These are phyloP conservation scores for Funneliformis geosporum DNA, from an alignment of 192 early-diverging fungal genomes.

Conservation along the genomic window DNA sequence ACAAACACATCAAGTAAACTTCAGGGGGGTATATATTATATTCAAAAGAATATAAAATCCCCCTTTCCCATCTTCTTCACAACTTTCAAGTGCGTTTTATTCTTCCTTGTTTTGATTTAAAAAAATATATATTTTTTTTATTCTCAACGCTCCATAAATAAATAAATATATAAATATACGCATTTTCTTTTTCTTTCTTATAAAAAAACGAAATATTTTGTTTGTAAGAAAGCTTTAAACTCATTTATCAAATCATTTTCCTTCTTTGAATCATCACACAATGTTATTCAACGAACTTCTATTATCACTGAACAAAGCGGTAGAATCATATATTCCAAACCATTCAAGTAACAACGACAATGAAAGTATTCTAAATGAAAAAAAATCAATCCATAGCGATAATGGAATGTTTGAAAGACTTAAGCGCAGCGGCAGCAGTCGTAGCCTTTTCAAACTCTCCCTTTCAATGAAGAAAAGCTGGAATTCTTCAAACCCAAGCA, in stretches of 20 bases:
- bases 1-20: too few species aligned
- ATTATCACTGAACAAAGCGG: background rate
- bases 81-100: too few species aligned
- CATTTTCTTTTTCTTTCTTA: too few species aligned
- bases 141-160: too few species aligned
- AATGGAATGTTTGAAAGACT: background rate
- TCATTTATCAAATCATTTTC: background rate
- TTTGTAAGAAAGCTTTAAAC: background rate
- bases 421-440: background rate
- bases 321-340: background rate
- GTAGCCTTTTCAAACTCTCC: background rate
- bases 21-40: too few species aligned
- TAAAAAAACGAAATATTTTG: background rate
- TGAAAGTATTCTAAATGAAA: background rate
- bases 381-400: background rate
- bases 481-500: background rate
- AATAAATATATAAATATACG: too few species aligned
- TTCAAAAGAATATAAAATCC: too few species aligned
- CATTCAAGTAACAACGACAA: background rate
- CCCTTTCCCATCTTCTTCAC: too few species aligned
- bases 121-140: too few species aligned
- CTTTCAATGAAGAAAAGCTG: slow-evolving; percentile 2
- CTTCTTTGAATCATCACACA: background rate
- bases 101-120: too few species aligned
- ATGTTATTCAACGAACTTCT: background rate